Evolutionary conservation across 805 yeast species (phyloP), one percentile per base, ranked within the genome.

Genomic region (Yamadazyma endophytica): DNA sequence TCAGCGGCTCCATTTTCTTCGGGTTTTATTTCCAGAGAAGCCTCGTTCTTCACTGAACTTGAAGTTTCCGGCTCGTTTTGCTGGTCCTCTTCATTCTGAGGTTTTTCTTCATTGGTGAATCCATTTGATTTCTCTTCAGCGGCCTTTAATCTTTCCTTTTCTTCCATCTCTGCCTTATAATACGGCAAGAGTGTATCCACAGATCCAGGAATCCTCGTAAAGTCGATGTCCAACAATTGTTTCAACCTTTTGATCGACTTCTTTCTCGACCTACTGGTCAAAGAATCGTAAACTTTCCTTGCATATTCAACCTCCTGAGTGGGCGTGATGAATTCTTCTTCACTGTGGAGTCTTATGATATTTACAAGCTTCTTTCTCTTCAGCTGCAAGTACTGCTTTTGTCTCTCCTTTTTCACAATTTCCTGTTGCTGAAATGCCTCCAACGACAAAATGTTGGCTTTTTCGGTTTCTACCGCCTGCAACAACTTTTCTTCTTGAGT

Each of bases 381-480:
- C 49, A 81, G 81, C 36, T 77, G 67, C 54, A 84, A 75, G 37
- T 83, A 59, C 26, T 82, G 86, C 34, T 89, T 64, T 49, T 89
- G 90, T 32, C 73, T 73, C 52, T 81, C 79, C 52, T 86, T 87
- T 47, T 86, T 80, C 28, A 77, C 79, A 24, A 82, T 63, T 52
- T 92, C 98, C 50, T 85, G 90, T 46, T 89, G 94, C 46, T 81
- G 76, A 50, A 84, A 92, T 46, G 73, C 68, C 40, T 82, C 77
- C 42, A 92, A 63, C 3, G 96, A 82, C 17, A 75, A 64, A 2
- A 77, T 61, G 54, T 92, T 92, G 26, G 73, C 70, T 50, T 73
- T 70, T 56, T 92, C 98, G 0, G 97, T 92, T 44, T 80, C 82
- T 27, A 79, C 64, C 1, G 98, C 97, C 52, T 87, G 92, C n/a